phyloP scores from a whole-genome alignment of 176 grass and related monocot genomes.

The barley (Hordeum vulgare) region DNA sequence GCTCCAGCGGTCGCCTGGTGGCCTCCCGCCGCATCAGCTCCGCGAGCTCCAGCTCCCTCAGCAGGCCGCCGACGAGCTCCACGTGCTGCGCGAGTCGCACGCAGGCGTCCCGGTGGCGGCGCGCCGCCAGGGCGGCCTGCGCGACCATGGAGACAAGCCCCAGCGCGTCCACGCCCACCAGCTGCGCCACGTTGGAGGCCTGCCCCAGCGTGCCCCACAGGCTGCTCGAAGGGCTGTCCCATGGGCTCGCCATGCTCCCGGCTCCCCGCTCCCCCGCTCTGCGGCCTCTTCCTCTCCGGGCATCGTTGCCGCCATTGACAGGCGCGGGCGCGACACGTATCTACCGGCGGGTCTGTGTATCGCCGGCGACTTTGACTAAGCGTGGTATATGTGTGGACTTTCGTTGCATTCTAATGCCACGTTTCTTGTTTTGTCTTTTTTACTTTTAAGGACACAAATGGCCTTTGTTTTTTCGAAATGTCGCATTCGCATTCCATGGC shows the following conservation, averaged over 20 bases:
- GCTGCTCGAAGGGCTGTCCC: neutral
- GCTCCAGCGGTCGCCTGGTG: constrained; percentile 45
- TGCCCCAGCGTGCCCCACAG: constrained; percentile 23
- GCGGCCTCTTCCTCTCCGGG: neutral
- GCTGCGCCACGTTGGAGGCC: constrained; percentile 22
- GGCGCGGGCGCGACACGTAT: neutral
- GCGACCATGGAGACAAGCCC: constrained; percentile 57
- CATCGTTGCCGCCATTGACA: neutral
- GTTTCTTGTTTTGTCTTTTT: neutral
- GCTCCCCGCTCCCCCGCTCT: neutral
- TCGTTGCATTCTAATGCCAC: neutral
- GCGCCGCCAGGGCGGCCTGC: constrained; percentile 49
- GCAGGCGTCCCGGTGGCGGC: constrained; percentile 49
- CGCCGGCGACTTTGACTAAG: constrained; percentile 7
- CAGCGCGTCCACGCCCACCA: constrained; percentile 54
- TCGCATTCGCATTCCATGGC: too few relatives aligned
- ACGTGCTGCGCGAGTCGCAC: constrained; percentile 45
- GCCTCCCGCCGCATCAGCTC: constrained; percentile 34
- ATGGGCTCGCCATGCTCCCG: neutral
- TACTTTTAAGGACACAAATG: too few relatives aligned
- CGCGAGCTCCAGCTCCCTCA: constrained; percentile 34
- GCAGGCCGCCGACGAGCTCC: constrained; percentile 42
- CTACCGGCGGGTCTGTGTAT: neutral
- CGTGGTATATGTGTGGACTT: neutral
- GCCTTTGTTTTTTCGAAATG: too few relatives aligned